Base-by-base conservation (phyloP, 2,329 filamentous ascomycete species). In the Botrytis fabae region DNA sequence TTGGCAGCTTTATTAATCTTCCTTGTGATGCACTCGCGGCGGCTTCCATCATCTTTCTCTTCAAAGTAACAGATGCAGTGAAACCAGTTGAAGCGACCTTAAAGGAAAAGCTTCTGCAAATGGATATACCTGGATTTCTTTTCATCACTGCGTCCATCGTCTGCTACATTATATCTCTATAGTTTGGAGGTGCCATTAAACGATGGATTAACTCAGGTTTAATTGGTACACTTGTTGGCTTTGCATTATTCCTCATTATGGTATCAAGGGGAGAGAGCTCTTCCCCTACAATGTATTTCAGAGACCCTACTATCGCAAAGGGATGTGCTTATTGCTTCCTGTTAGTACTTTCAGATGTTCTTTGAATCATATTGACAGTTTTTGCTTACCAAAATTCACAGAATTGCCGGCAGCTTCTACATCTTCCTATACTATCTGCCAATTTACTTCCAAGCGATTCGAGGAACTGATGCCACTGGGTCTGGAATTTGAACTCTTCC, bases 41-140 rank as follows among this genome's bases (percentile, higher is more conserved):
- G 2, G 74, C 81, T 32, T 80, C 84, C n/a, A 61, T 83, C 12
- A 74, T 85, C 74, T 78, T 82, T 59, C 82, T 84, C 75, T 85
- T 86, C 80, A 76, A 80, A 74, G 81, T 81, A 61, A 84, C 81
- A 46, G 78, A 71, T n/a, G 35, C 60, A 64, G 68, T 68, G 0
- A 73, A 74, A 20, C 69, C 81, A 2, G 78, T 51, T 74, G 35
- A 75, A 4, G 79, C 81, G 1, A 77, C 82, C 5, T 74, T 84
- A 9, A 74, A 76, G 9, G 82, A 85, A 75, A 85, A 85, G 79
- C 61, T 86, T 22, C 78, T 82, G 2, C 83, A 86, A 75, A 82
- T 87, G 80, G 85, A 87, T 72, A 80, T 83, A 6, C 61, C 82
- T 8, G 85, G 85, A 5, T 80, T 82, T n/a, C 73, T 81, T 25